phyloP scores from a whole-genome alignment of 805 yeast genomes.

The Candida stauntonica region DNA sequence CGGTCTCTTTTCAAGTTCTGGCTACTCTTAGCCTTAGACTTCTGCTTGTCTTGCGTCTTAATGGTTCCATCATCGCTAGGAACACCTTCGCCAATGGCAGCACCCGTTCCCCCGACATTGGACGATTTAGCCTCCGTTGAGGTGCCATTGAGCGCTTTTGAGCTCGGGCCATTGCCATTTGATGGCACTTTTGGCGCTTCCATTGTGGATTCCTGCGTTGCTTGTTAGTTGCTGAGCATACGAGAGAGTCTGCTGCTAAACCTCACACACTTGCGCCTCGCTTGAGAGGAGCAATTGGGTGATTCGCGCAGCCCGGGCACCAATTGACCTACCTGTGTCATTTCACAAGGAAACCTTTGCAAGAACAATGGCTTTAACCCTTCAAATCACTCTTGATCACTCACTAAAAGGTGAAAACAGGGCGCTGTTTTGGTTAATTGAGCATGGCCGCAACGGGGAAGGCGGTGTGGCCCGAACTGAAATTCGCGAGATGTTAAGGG shows the following conservation, averaged over 20 bases:
- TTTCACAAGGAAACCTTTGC: too few species aligned
- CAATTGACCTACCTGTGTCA: too few species aligned
- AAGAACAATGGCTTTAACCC: too few species aligned
- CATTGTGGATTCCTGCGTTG: not conserved
- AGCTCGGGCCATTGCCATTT: not conserved
- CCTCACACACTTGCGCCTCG: too few species aligned
- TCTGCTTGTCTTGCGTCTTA: not conserved
- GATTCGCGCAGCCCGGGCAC: too few species aligned
- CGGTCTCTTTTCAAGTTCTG: slow-evolving; percentile 13
- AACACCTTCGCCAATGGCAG: slow-evolving; percentile 3
- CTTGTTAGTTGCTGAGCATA: not conserved
- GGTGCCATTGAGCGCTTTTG: not conserved
- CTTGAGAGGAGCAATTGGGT: too few species aligned
- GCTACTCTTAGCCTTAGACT: not conserved
- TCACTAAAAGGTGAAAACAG: too few species aligned
- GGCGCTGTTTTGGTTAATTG: slow-evolving; percentile 1
- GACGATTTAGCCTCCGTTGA: not conserved
- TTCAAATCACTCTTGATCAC: too few species aligned
- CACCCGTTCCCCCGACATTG: not conserved
- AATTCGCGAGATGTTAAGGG: too few species aligned
- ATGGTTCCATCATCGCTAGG: not conserved
- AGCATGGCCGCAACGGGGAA: not conserved
- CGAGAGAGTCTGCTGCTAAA: not conserved
- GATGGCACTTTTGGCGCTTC: not conserved
- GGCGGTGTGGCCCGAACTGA: slow-evolving; percentile 20